Percentiles rank a stretch among this genome's conserved stretches.
phyloP scores from a whole-genome alignment of 208 protist genomes.

The Acanthamoeba rhysodes region DNA sequence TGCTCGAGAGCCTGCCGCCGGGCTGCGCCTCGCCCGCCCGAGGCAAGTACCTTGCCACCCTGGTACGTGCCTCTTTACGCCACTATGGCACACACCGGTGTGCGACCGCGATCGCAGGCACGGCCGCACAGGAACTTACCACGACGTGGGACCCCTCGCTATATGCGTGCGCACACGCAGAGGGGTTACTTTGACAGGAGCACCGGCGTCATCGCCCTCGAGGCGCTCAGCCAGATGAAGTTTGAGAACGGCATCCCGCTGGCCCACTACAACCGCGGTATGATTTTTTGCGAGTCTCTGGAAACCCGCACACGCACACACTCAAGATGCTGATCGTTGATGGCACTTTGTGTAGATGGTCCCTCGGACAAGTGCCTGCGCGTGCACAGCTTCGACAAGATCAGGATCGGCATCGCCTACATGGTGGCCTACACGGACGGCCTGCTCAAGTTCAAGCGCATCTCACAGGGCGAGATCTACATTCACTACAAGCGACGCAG shows the following conservation, averaged over 20 bases:
- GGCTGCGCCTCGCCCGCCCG: conserved; percentile 20
- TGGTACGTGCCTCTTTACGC: neutral
- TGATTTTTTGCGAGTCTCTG: neutral
- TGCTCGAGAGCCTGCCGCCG: neutral
- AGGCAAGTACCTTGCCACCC: neutral
- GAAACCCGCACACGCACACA: too few species aligned
- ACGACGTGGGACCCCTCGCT: too few species aligned
- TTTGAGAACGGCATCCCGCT: conserved; percentile 42
- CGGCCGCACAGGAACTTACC: too few species aligned
- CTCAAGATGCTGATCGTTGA: neutral
- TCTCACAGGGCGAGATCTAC: conserved; percentile 13
- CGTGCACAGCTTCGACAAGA: conserved; percentile 25
- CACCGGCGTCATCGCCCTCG: neutral
- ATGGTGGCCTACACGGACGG: conserved; percentile 36
- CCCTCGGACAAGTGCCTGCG: conserved; percentile 17
- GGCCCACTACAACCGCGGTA: neutral
- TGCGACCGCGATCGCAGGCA: too few species aligned
- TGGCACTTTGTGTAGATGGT: neutral
- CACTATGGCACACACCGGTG: too few species aligned
- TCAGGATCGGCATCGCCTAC: neutral
- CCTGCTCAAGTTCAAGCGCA: conserved; percentile 24
- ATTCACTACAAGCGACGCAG: conserved; percentile 24
- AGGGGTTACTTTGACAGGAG: conserved; percentile 1
- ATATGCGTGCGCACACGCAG: neutral
- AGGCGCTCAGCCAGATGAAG: conserved; percentile 48